Percentiles rank a stretch among this genome's conserved stretches.
Evolutionary conservation across 2,329 filamentous ascomycete genomes (phyloP).

Genomic region (Fusarium proliferatum): DNA sequence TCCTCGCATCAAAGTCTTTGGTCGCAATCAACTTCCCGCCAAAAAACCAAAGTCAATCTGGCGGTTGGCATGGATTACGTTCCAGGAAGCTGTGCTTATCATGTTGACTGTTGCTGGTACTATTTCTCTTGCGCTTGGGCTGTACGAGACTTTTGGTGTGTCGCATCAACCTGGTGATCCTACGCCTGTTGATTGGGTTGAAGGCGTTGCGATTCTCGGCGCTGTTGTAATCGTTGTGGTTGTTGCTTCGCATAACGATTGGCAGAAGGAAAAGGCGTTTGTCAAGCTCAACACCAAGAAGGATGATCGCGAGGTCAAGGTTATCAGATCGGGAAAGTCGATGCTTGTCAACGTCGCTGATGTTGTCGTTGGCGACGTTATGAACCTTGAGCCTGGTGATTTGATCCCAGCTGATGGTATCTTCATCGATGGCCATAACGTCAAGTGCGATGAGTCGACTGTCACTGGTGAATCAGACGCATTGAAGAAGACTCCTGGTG

Average conservation of each 20-base stretch:
- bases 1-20: conserved; percentile 7
- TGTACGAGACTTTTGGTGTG: conserved; percentile 15
- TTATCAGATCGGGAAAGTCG: conserved; percentile 14
- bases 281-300: conserved; percentile 28
- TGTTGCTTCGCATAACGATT: conserved; percentile 24
- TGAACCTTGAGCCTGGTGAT: conserved; percentile 23
- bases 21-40: conserved; percentile 6
- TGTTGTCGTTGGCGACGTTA: conserved; percentile 14
- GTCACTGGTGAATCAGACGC: conserved; percentile 82
- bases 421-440: conserved; percentile 23
- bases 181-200: conserved; percentile 23
- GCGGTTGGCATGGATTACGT: conserved; percentile 21
- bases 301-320: conserved; percentile 29
- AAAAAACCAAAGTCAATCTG: conserved; percentile 26
- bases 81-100: conserved; percentile 19
- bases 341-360: conserved; percentile 20
- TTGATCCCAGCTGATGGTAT: conserved; percentile 18
- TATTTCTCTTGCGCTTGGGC: conserved; percentile 14
- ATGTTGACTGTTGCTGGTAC: conserved; percentile 20
- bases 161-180: conserved; percentile 11
- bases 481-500: conserved; percentile 73
- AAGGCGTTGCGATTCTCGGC: conserved; percentile 21
- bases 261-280: conserved; percentile 26
- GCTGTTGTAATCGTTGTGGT: conserved; percentile 19
- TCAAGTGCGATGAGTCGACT: conserved; percentile 23